Base-by-base conservation (phyloP, 2,329 filamentous ascomycete genomes). In the Claviceps capensis region DNA sequence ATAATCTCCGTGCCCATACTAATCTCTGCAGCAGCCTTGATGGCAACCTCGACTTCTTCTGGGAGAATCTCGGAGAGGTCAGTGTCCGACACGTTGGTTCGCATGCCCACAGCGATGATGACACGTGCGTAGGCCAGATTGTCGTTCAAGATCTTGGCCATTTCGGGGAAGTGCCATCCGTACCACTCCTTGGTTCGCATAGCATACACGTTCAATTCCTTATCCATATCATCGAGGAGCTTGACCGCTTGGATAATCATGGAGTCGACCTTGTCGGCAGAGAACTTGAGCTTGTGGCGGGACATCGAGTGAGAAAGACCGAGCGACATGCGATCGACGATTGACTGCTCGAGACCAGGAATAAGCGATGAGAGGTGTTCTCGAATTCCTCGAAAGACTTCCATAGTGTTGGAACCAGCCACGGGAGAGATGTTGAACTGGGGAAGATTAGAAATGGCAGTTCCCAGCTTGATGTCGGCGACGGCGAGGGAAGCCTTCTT, bases 141-240 rank as follows among this genome's bases (percentile, higher is more conserved):
- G 77, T 98, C 93, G 69, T 94, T 94, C 60, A 96, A 78, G 65
- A 97, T 95, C 73, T 90, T 91, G 65, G 88, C 90, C 78, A 98
- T 83, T 75, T 98, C 93, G 42, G 93, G 93, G 76, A 97, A 98
- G 72, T 97, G 93, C 93, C 93, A 98, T 63, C 93, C 93, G 67
- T 98, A 98, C 93, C 93, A 98, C 71, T 98, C 93, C 82, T 97
- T 97, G 56, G 96, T 89, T 69, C 93, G 81, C 93, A 98, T 98
- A 58, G 93, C 91, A 66, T 96, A 97, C 61, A 88, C 93, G 76
- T 98, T 98, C 58, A 98, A 77, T 72, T 98, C 93, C 78, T 98
- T 98, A 75, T 98, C 93, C 56, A 98, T 75, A 58, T 98, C 93
- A 66, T 98, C 93, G 47, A 98, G 78, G 49, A 96, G 81, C 58